phyloP scores from a whole-genome alignment of 2,329 filamentous ascomycete genomes.

The Hymenoscyphus salicellus region DNA sequence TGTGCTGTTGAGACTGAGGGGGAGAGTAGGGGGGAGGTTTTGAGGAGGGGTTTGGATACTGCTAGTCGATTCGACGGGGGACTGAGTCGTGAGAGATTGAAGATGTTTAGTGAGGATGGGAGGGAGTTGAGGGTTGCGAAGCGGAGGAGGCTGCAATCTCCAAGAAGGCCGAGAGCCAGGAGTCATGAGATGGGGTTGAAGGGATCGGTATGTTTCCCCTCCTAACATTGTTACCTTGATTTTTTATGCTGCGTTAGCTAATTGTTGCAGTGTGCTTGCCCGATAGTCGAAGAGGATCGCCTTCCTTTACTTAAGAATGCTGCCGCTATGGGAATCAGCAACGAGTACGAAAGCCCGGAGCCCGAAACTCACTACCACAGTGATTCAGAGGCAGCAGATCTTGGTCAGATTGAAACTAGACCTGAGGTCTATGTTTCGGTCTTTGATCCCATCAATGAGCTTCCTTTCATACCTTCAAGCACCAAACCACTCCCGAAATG shows the following conservation, averaged over 20 bases:
- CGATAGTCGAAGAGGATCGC: constrained; percentile 12
- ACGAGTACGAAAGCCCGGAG: constrained; percentile 21
- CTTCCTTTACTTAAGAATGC: constrained; percentile 22
- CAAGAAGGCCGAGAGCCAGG: constrained; percentile 11
- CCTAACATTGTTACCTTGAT: background rate
- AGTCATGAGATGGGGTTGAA: constrained; percentile 7
- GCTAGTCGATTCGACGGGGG: constrained; percentile 47
- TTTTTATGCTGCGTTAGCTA: background rate
- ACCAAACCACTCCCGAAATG: constrained; percentile 50
- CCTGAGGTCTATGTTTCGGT: constrained; percentile 49
- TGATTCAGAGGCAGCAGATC: constrained; percentile 14
- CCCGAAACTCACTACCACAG: constrained; percentile 14
- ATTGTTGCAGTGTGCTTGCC: constrained; percentile 1
- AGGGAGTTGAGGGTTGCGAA: constrained; percentile 10
- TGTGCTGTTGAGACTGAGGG: constrained; percentile 43
- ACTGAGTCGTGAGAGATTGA: constrained; percentile 45
- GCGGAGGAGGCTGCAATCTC: constrained; percentile 11
- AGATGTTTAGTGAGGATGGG: constrained; percentile 33
- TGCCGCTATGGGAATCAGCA: constrained; percentile 20
- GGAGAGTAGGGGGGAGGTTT: constrained; percentile 33
- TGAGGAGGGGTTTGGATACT: constrained; percentile 44
- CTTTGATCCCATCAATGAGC: constrained; percentile 46
- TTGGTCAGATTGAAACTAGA: constrained; percentile 4
- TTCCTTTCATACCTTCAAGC: constrained; percentile 47
- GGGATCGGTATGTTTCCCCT: background rate